Base-by-base conservation (phyloP, 768 basidiomycete genomes). In the Holtermannia corniformis region DNA sequence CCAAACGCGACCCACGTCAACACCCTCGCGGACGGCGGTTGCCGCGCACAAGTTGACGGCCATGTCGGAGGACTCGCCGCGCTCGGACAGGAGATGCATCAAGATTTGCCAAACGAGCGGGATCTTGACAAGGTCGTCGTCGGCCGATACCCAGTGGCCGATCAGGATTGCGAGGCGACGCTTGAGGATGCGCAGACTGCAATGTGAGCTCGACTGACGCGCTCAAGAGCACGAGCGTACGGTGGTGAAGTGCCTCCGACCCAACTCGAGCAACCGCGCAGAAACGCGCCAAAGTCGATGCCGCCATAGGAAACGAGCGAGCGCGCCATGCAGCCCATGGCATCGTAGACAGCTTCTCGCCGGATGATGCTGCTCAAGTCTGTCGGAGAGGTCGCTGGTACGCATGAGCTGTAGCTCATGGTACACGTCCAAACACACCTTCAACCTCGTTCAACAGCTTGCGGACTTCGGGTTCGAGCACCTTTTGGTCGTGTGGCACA, bases 141-240 rank as follows among this genome's bases (percentile, higher is more conserved):
- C 66, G 4, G 66, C 60, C 2, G 61, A 76, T 27, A 89, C 78
- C 86, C 88, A 90, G 77, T 83, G 85, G 22, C 92, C 91, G 44
- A 96, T 79, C 3, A 96, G 75, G 90, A 91, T 95, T 1, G 92
- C 90, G 58, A 96, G 85, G 26, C 92, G 81, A n/a, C 90, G 81
- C 71, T 96, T 93, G 56, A 97, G 80, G 50, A 97, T 86, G 0
- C 87, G 85, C 67, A 85, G 89, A 52, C 91, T 93, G 52, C 24
- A 41, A 10, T 40, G 37, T 60, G 43, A 60, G 57, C 50, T 25
- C 10, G 11, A n/a, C 2, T 32, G 44, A 20, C 11, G n/a, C n/a
- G 20, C n/a, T 3, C 22, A 43, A 56, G 56, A 51, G 26, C 13
- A 40, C 1, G 4, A 43, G 41, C 59, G 48, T 41, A 67, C 63